Evolutionary conservation across 192 early-diverging fungal genomes (phyloP).

Genomic region (Phycomyces nitens): DNA sequence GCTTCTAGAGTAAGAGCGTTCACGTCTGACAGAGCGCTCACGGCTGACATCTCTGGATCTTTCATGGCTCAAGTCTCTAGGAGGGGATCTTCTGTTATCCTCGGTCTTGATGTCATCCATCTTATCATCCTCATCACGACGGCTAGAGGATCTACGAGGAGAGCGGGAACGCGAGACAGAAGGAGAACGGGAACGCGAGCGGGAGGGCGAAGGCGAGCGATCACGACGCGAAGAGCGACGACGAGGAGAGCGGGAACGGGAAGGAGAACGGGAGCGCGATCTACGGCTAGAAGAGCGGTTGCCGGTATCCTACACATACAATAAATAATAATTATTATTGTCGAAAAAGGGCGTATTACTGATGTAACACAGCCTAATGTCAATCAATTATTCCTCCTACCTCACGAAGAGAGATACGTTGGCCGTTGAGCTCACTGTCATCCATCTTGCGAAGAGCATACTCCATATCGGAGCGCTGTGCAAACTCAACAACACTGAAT

Average conservation of each 20-base stretch:
- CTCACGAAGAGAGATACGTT: slow-evolving; percentile 64
- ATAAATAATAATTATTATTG: slow-evolving; percentile 2
- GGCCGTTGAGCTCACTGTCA: slow-evolving; percentile 67
- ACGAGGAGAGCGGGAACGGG: slow-evolving; percentile 31
- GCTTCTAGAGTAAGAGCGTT: background rate
- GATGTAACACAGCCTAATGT: background rate
- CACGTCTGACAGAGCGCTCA: slow-evolving; percentile 3
- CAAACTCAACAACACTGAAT: slow-evolving; percentile 86
- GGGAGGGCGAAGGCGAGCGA: slow-evolving; percentile 39
- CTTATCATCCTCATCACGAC: background rate
- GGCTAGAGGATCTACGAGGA: slow-evolving; percentile 13
- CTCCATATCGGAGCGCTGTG: slow-evolving; percentile 72
- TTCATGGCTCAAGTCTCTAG: background rate
- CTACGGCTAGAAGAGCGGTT: slow-evolving; percentile 38
- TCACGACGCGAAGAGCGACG: slow-evolving; percentile 26
- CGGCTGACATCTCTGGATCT: background rate
- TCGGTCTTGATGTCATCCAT: background rate
- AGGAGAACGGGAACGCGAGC: slow-evolving; percentile 33
- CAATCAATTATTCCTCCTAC: slow-evolving; percentile 31
- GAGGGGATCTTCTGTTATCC: background rate
- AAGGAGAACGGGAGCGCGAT: slow-evolving; percentile 38
- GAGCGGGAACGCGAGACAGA: slow-evolving; percentile 19
- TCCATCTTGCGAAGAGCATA: slow-evolving; percentile 83
- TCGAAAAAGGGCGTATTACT: background rate
- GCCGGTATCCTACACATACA: background rate